These are phyloP conservation scores for Nakataea oryzae DNA, from an alignment of 2,329 filamentous ascomycete species.

Conservation along the genomic window DNA sequence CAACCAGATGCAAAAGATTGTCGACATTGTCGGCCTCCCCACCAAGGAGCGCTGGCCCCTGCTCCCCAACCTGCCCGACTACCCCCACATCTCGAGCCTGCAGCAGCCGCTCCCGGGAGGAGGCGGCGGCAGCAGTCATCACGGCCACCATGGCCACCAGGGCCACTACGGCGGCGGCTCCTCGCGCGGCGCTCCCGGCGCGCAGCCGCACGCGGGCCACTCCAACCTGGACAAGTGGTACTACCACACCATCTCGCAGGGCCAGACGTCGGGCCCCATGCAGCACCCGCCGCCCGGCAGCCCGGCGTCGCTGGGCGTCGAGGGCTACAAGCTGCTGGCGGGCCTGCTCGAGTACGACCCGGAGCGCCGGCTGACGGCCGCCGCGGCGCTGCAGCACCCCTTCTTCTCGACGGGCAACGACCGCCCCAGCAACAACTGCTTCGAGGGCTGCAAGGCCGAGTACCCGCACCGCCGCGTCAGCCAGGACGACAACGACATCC, in stretches of 20 bases:
- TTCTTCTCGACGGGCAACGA: slow-evolving; percentile 69
- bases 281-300: slow-evolving; percentile 34
- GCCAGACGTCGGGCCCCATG: slow-evolving; percentile 22
- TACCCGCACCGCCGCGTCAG: slow-evolving; percentile 88
- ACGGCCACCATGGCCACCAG: slow-evolving; percentile 32
- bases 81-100: slow-evolving; percentile 53
- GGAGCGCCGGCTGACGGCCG: slow-evolving; percentile 74
- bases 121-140: slow-evolving; percentile 27
- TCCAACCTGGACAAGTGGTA: slow-evolving; percentile 69
- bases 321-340: slow-evolving; percentile 75
- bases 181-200: slow-evolving; percentile 14
- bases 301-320: slow-evolving; percentile 54
- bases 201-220: background rate
- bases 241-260: slow-evolving; percentile 58
- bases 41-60: slow-evolving; percentile 84
- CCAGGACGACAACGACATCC: slow-evolving; percentile 91
- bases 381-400: slow-evolving; percentile 77
- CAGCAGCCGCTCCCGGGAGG: slow-evolving; percentile 29
- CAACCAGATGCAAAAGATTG: slow-evolving; percentile 98
- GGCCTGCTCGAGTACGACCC: slow-evolving; percentile 90
- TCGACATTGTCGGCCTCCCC: slow-evolving; percentile 88
- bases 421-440: slow-evolving; percentile 71
- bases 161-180: slow-evolving; percentile 34
- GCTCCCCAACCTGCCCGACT: slow-evolving; percentile 79
- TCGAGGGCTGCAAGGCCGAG: slow-evolving; percentile 77